A percentile compares a stretch with the other conserved stretches of the same genome.
These are phyloP conservation scores for Fragaria nilgerrensis DNA, from an alignment of 306 rosid genomes.

Conservation along the genomic window DNA sequence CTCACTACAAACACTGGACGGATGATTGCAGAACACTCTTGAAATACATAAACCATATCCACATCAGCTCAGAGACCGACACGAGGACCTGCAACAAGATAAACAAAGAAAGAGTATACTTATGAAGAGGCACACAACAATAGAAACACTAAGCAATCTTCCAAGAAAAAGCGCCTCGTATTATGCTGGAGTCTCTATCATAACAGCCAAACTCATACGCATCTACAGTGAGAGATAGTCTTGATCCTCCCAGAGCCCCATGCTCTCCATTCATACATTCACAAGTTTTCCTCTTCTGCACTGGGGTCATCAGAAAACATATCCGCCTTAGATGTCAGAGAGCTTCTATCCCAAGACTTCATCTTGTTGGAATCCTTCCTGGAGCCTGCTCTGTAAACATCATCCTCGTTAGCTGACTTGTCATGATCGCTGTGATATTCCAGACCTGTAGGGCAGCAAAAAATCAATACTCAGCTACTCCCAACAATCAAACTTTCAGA, in stretches of 20 bases:
- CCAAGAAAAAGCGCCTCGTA: conserved; percentile 41
- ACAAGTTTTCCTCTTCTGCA: conserved; percentile 18
- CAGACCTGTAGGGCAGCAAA: conserved; percentile 44
- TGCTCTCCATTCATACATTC: conserved; percentile 19
- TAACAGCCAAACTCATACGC: conserved; percentile 23
- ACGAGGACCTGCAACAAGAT: conserved; percentile 76
- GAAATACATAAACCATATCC: conserved; percentile 67
- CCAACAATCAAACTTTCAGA: conserved; percentile 7
- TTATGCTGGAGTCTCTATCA: conserved; percentile 25
- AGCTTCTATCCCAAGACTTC: conserved; percentile 41
- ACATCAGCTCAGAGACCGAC: conserved; percentile 52
- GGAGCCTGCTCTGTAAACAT: conserved; percentile 26
- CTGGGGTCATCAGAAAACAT: conserved; percentile 29
- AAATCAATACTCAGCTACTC: conserved; percentile 27
- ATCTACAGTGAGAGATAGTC: conserved; percentile 27
- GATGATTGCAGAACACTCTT: conserved; percentile 70
- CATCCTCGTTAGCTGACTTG: conserved; percentile 38
- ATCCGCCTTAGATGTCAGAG: conserved; percentile 19
- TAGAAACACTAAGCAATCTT: conserved; percentile 64
- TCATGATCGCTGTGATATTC: conserved; percentile 31
- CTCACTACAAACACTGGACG: conserved; percentile 60
- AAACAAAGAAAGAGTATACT: conserved; percentile 47
- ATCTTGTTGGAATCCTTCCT: conserved; percentile 27
- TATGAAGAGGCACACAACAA: conserved; percentile 64
- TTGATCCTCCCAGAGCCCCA: conserved; percentile 31